These are phyloP conservation scores for Mentha longifolia DNA, from an alignment of 257 asterid species.

Conservation along the genomic window DNA sequence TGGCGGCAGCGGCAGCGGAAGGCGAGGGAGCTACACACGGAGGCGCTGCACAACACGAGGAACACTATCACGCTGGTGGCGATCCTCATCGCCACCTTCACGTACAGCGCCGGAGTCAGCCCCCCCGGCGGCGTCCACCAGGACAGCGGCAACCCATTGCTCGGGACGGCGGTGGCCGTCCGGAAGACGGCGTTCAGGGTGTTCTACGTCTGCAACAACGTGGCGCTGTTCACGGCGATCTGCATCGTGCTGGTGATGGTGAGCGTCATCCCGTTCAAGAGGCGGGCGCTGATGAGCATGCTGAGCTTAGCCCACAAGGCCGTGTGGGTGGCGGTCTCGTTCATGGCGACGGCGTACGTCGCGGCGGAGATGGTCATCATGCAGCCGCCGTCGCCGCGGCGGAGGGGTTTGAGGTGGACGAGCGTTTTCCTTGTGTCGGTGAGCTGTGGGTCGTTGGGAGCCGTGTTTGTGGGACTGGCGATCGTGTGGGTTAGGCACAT, in stretches of 20 bases:
- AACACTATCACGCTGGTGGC: conserved; percentile 15
- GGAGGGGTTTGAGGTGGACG: conserved; percentile 7
- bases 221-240: conserved; percentile 1
- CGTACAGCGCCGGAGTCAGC: neutral
- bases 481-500: neutral
- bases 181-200: neutral
- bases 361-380: neutral
- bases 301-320: neutral
- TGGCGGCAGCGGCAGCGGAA: neutral
- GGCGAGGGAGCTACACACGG: neutral
- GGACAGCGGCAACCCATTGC: neutral
- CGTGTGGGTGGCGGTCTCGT: neutral
- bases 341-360: conserved; percentile 18
- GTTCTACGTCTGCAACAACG: conserved; percentile 17
- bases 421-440: neutral
- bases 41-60: conserved; percentile 20
- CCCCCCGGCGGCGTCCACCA: conserved; percentile 26
- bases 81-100: conserved; percentile 9
- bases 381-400: neutral
- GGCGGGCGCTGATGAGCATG: neutral
- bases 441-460: neutral
- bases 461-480: conserved; percentile 7
- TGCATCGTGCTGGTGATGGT: neutral
- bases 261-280: neutral
- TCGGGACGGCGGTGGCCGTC: conserved; percentile 22